Evolutionary conservation across 495 filamentous ascomycete species (phyloP).

Genomic region (Ramalina intermedia): DNA sequence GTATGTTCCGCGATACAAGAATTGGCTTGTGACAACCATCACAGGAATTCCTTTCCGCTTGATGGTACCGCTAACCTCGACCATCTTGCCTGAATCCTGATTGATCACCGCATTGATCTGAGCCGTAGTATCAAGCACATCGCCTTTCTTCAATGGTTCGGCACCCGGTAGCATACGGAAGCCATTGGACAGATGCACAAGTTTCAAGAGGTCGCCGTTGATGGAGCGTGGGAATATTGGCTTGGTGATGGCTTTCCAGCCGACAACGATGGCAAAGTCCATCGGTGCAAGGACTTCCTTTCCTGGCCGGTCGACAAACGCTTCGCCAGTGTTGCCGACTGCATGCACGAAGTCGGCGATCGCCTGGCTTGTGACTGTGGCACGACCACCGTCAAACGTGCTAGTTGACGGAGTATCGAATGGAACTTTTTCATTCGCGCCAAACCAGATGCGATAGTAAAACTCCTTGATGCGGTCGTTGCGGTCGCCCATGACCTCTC

Average conservation of each 20-base stretch:
- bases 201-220: constrained; percentile 85
- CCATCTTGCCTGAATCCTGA: constrained; percentile 97
- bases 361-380: constrained; percentile 73
- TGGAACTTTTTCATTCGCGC: constrained; percentile 57
- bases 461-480: constrained; percentile 97
- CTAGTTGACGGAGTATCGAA: constrained; percentile 72
- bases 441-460: constrained; percentile 95
- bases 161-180: constrained; percentile 98
- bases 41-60: constrained; percentile 72
- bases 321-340: constrained; percentile 93
- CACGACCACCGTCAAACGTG: constrained; percentile 75
- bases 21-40: constrained; percentile 97
- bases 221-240: constrained; percentile 92
- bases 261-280: constrained; percentile 97
- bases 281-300: constrained; percentile 93
- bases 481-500: constrained; percentile 84
- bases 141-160: constrained; percentile 83
- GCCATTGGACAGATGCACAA: constrained; percentile 89
- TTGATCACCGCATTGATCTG: constrained; percentile 97
- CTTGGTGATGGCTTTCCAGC: constrained; percentile 98
- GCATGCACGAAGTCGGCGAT: constrained; percentile 98
- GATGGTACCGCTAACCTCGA: constrained; percentile 95
- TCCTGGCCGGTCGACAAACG: constrained; percentile 92
- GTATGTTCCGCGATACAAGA: constrained; percentile 88
- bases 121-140: constrained; percentile 82